Base-by-base conservation (phyloP, 805 yeast genomes). In the Metschnikowia koreensis region DNA sequence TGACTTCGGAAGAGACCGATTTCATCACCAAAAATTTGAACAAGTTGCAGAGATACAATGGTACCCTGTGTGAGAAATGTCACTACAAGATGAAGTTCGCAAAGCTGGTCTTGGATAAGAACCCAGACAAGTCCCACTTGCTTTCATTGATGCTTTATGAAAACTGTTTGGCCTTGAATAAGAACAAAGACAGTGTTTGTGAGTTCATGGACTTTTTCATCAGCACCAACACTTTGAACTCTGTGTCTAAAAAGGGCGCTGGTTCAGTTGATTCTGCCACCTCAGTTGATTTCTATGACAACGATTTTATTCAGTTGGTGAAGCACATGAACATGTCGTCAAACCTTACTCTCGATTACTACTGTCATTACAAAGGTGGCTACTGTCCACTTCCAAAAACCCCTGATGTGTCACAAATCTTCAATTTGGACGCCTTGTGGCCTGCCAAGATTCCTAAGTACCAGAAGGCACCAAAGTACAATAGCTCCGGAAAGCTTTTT, bases 381-480 rank as follows among this genome's bases (percentile, higher is more conserved):
- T 53, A 53, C 47, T 86, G 91, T 66, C 62, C 71, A 4, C 67
- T 79, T 36, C 90, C 89, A 6, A 65, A 64, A 15, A 73, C 83
- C 3, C 84, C 84, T 1, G 71, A 73, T 9, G 43, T 51, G 64
- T 79, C 54, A 77, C 81, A 55, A 59, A 56, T 75, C 46, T 62
- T 71, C 17, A 54, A 67, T 47, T 52, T 71, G 51, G 66, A 64
- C 31, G 52, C 67, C 1, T 59, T 66, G 62, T 73, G 76, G 76
- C 77, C 78, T 1, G 58, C 55, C 6, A 73, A 73, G 59, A 60
- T 68, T 38, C 56, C 47, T 7, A 34, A 62, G 41, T 61, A 67
- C 53, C 47, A 53, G 29, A 47, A 53, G 13, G 68, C 70, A 50
- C 76, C 77, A 12, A 54, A 42, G 10, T 72, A 70, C 59, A 61